Evolutionary conservation across 768 basidiomycete species (phyloP), one percentile per base, ranked within the genome.

Genomic region (Candolleomyces aberdarensis): DNA sequence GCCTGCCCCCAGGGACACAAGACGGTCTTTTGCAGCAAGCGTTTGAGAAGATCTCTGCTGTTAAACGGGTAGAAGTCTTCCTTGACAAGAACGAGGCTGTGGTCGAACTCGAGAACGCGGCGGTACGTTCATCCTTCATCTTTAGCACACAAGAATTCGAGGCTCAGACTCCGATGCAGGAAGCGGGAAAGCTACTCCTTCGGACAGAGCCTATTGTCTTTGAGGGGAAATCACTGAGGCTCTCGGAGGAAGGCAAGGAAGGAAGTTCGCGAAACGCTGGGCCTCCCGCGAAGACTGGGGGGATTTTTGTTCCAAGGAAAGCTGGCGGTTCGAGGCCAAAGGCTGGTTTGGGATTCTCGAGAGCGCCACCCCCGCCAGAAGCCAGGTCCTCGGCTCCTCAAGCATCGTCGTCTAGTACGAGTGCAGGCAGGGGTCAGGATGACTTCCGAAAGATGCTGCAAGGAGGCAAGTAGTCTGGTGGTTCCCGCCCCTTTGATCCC

Each of bases 21-120:
- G 97, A 98, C 69, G 96, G 92, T 2, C 76, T 98, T 1, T 73
- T 99, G 26, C 96, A 99, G 66, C 97, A 98, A 77, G 76, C 79
- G 0, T 75, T 99, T 4, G 93, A 95, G 70, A 96, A 94, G 73
- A 70, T 89, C 44, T 84, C 84, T 0, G 71, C 76, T 3, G 83
- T 92, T 44, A 85, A 83, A 55, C 85, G 94, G 5, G 84, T 93
- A 2, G 89, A 94, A 70, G 79, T 96, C 5, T 87, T 94, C 65
- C 69, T 75, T 6, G 83, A 87, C 61, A 72, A 73, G 52, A 78
- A 77, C 22, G 84, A 90, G 71, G 88, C 87, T 10, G 74, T 86
- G 4, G 83, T 86, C 11, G 88, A 89, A 67, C 74, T 91, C 19
- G 83, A 86, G 58, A 89, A 75, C 64, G 77, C 82, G 44, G 87